Conservation (phyloP, 495 filamentous ascomycete species). For the Tuber magnatum region DNA sequence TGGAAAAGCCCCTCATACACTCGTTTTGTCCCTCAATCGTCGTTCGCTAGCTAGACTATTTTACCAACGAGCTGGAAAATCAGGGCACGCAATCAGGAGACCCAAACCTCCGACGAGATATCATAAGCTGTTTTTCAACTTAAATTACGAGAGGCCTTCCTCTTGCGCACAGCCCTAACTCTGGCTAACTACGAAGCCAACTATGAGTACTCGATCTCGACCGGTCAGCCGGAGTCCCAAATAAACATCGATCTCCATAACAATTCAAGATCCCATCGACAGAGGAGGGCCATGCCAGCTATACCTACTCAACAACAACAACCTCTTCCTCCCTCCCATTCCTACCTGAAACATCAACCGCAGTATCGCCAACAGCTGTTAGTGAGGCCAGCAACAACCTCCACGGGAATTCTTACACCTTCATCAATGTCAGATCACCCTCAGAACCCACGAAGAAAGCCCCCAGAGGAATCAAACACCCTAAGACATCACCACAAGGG, state of each 20-base stretch:
- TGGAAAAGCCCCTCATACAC: slow-evolving; percentile 33
- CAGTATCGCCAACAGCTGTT: slow-evolving; percentile 25
- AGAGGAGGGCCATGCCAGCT: slow-evolving; percentile 35
- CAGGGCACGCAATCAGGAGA: slow-evolving; percentile 12
- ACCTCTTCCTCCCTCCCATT: slow-evolving; percentile 36
- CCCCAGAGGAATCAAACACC: slow-evolving; percentile 32
- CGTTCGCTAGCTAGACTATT: slow-evolving; percentile 15
- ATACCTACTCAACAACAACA: slow-evolving; percentile 37
- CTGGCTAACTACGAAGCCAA: slow-evolving; percentile 37
- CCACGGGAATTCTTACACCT: slow-evolving; percentile 26
- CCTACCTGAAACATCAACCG: slow-evolving; percentile 8
- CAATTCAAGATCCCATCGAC: slow-evolving; percentile 38
- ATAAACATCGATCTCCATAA: slow-evolving; percentile 38
- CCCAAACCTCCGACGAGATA: not conserved
- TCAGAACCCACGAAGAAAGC: slow-evolving; percentile 22
- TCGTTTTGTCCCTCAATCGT: slow-evolving; percentile 30
- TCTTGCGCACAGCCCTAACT: slow-evolving; percentile 36
- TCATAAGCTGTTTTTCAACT: slow-evolving; percentile 9
- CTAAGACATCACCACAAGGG: slow-evolving; percentile 26
- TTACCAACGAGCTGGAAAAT: slow-evolving; percentile 29
- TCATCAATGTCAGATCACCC: slow-evolving; percentile 32
- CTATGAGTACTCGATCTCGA: slow-evolving; percentile 38
- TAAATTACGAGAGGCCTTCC: slow-evolving; percentile 36
- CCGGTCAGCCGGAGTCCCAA: slow-evolving; percentile 37
- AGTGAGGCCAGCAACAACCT: slow-evolving; percentile 30